Base-by-base conservation (phyloP, 129 eudicot genomes). In the Cynara cardunculus region DNA sequence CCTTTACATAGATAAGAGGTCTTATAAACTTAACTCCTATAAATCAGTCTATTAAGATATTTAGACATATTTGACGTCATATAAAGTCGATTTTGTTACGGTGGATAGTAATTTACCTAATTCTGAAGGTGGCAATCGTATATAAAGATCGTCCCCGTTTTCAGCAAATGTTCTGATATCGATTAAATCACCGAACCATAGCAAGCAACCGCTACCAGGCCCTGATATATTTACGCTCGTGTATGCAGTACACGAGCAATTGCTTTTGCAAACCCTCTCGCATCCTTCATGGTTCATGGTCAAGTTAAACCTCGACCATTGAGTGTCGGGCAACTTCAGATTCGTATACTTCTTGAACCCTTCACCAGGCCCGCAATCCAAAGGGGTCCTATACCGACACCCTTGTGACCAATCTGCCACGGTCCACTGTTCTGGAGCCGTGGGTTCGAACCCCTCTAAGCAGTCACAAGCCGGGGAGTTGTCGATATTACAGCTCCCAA, bases 201-300 rank as follows among this genome's bases (percentile, higher is more conserved):
- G 69, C 84, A 89, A 84, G 67, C 93, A 91, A 14, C 93, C 93
- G 53, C 74, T 85, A 3, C 96, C 87, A 0, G 79, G 35, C 24
- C 84, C 82, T 1, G 80, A 73, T 1, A 77, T 81, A 32, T 87
- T 74, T 1, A 83, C 35, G 39, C 82, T 69, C 16, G 89, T 25
- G 37, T 89, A 91, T 13, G 90, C 90, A 28, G 46, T 34, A 71
- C 93, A 91, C 5, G 86, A 81, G 37, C 97, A 89, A 35, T 91
- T 74, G 11, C 25, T 79, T 75, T 69, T 62, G 82, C 96, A 87
- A 27, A 16, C 77, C 14, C 3, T 26, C 80, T 82, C 26, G 27
- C 96, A 91, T 34, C 89, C 88, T 12, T 6, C 72, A 5, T 85
- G 76, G 46, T 35, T 85, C 87, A 83, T 78, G 53, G 80, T 87